Percentiles rank a stretch among this genome's conserved stretches.
Conservation (phyloP, 768 basidiomycete genomes). For the Pleurotus eryngii region DNA sequence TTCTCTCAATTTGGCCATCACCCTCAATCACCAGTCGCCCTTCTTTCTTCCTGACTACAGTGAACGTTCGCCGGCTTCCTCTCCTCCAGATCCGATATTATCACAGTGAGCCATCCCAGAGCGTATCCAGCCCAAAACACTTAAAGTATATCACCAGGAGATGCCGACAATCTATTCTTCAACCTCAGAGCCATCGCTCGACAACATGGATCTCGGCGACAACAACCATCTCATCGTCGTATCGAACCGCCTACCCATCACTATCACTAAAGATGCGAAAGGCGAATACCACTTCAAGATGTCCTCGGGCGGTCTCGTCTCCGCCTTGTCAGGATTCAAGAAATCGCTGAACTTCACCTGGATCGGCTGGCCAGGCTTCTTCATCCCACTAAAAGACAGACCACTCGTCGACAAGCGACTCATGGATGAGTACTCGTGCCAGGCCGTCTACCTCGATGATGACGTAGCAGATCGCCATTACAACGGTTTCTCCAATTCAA, state of each 20-base stretch:
- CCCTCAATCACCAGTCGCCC: neutral
- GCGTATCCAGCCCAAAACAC: neutral
- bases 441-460: conserved; percentile 96
- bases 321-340: conserved; percentile 96
- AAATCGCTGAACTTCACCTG: conserved; percentile 97
- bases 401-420: conserved; percentile 87
- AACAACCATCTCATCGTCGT: conserved; percentile 87
- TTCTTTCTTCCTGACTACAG: neutral
- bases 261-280: conserved; percentile 87
- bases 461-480: conserved; percentile 98
- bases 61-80: conserved; percentile 1
- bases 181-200: conserved; percentile 23
- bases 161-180: conserved; percentile 22
- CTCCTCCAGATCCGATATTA: conserved; percentile 1
- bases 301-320: conserved; percentile 97
- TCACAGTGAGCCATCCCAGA: conserved; percentile 1
- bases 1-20: conserved; percentile 30
- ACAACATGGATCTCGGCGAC: conserved; percentile 44
- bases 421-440: conserved; percentile 93
- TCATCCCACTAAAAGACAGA: conserved; percentile 92
- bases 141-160: conserved; percentile 1
- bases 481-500: conserved; percentile 98
- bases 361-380: conserved; percentile 95
- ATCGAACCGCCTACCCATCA: conserved; percentile 92
- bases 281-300: conserved; percentile 99